phyloP scores from a whole-genome alignment of 2,329 filamentous ascomycete genomes.

The Juglanconis oblonga region DNA sequence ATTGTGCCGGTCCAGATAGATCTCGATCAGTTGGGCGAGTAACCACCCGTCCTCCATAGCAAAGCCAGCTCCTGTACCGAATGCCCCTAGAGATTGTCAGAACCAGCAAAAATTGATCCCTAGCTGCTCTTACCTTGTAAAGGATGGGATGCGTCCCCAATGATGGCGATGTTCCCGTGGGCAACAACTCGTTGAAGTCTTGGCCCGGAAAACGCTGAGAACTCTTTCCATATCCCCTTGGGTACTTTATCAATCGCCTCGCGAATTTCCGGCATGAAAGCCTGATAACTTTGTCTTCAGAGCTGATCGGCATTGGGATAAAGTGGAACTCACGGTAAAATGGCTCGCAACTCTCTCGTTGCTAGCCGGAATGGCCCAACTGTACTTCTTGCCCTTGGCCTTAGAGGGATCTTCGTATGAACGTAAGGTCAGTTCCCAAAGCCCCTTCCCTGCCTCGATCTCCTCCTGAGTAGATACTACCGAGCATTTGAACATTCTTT shows the following conservation, averaged over 20 bases:
- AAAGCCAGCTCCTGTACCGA: conserved; percentile 10
- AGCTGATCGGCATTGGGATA: too few relatives aligned
- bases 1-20: background rate
- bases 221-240: conserved; percentile 7
- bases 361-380: conserved; percentile 4
- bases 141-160: conserved; percentile 10
- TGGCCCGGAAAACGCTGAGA: conserved; percentile 5
- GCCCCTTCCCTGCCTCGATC: background rate
- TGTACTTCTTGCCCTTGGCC: conserved; percentile 3
- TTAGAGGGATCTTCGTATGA: conserved; percentile 7
- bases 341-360: conserved; percentile 2
- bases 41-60: conserved; percentile 13
- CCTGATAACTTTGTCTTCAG: background rate
- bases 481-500: conserved; percentile 10
- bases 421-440: conserved; percentile 12
- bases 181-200: conserved; percentile 4
- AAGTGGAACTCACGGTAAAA: background rate
- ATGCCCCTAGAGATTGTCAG: background rate
- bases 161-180: conserved; percentile 5
- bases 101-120: background rate
- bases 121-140: background rate
- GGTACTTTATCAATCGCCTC: conserved; percentile 2
- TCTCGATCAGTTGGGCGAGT: conserved; percentile 4
- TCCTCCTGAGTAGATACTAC: conserved; percentile 6
- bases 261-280: conserved; percentile 5